Base-by-base conservation (phyloP, 169 alveolate genomes). In the Theileria equi region DNA sequence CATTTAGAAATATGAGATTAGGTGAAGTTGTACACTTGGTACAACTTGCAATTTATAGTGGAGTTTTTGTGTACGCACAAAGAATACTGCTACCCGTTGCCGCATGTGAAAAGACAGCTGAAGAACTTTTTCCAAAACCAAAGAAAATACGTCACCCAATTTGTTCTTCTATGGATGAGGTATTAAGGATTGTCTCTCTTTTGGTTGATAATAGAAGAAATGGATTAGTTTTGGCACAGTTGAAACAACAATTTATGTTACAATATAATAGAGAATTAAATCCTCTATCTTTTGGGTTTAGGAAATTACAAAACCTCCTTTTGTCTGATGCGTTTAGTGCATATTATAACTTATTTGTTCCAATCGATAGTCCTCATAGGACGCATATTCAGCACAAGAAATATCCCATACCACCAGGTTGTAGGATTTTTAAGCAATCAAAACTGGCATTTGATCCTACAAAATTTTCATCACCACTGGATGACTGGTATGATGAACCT, bases 41-140 rank as follows among this genome's bases (percentile, higher is more conserved):
- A 0, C 91, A 85, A 74, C 48, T 85, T 59, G 91, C 89, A 8
- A 85, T 85, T 44, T 84, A 85, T 63, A 71, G 81, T 47, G 91
- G 91, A 10, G 61, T 85, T 25, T 85, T 85, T 76, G 91, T 85
- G 2, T 85, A 85, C 21, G 80, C 91, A 0, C 91, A 85, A 38
- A 54, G 91, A n/a, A 85, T 85, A 1, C 69, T 85, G 11, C 70
- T 85, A 5, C 91, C 91, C 4, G 88, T 85, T 1, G 52, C 91
- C 5, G 91, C 91, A 13, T 85, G 91, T 45, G 89, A 80, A 73
- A 85, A 80, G 49, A 85, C 89, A 32, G 91, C 91, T n/a, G 88
- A 85, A 35, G 91, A 85, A 52, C 31, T 85, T 28, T 85, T 80
- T 45, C 91, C 91, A 0, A 62, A 80, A 45, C 34, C 72, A 31